Conservation (phyloP, 306 rosid species). For the Cucumis sativus region Cucumber_9930_V3 NC_026658.2:17684501-17685000, state of each 20-base stretch:
- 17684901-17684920: not conserved
- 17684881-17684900: not conserved
- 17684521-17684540: not conserved
- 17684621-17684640: not conserved
- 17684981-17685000: not conserved
- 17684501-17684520: not conserved
- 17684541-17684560: not conserved
- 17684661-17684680: not conserved
- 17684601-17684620: not conserved
- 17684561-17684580: not conserved
- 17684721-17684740: not conserved
- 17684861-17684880: not conserved
- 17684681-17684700: not conserved
- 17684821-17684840: not conserved
- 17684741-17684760: not conserved
- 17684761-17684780: not conserved
- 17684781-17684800: not conserved
- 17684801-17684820: not conserved
- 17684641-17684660: not conserved
- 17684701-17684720: not conserved
- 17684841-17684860: not conserved
- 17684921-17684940: not conserved
- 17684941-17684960: not conserved
- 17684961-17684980: not conserved
- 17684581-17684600: not conserved